A percentile compares a stretch with the other conserved stretches of the same genome.
Evolutionary conservation across 352 stramenopile genomes (phyloP).

Genomic region (Pythium grandisporangium): DNA sequence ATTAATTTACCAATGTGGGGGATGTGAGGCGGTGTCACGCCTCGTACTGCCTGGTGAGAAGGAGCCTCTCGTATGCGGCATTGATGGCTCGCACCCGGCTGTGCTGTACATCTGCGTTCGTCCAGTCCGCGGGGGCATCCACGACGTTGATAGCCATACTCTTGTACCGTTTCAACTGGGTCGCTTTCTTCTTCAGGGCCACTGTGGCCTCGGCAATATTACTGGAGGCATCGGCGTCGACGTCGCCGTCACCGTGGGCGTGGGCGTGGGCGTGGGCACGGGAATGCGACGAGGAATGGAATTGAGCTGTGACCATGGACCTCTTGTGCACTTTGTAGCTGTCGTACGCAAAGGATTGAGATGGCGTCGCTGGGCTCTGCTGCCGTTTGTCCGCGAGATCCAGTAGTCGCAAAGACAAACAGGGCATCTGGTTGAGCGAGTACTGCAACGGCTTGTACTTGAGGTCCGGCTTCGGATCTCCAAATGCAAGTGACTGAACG

Average conservation of each 20-base stretch:
- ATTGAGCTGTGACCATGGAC: neutral
- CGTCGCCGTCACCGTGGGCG: too few species aligned
- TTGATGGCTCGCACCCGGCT: constrained; percentile 26
- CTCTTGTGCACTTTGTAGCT: neutral
- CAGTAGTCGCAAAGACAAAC: constrained; percentile 29
- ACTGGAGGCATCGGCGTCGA: too few species aligned
- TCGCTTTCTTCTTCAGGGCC: neutral
- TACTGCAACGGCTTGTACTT: constrained; percentile 80
- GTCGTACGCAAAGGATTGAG: neutral
- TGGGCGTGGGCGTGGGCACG: neutral
- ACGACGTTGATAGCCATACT: constrained; percentile 17
- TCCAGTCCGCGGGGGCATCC: constrained; percentile 27
- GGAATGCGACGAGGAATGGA: neutral
- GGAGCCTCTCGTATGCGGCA: constrained; percentile 29
- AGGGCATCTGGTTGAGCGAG: constrained; percentile 32
- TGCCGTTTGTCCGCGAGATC: too few species aligned
- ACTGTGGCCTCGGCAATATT: too few species aligned
- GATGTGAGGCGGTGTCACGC: too few species aligned
- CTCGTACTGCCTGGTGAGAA: too few species aligned
- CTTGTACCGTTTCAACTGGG: constrained; percentile 8
- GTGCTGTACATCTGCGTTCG: constrained; percentile 21
- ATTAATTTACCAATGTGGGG: too few species aligned
- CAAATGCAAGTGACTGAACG: constrained; percentile 29
- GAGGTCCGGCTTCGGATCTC: constrained; percentile 11
- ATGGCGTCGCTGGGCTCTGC: neutral